phyloP scores from a whole-genome alignment of 2,329 filamentous ascomycete species.

The Atkinsonella texensis region DNA sequence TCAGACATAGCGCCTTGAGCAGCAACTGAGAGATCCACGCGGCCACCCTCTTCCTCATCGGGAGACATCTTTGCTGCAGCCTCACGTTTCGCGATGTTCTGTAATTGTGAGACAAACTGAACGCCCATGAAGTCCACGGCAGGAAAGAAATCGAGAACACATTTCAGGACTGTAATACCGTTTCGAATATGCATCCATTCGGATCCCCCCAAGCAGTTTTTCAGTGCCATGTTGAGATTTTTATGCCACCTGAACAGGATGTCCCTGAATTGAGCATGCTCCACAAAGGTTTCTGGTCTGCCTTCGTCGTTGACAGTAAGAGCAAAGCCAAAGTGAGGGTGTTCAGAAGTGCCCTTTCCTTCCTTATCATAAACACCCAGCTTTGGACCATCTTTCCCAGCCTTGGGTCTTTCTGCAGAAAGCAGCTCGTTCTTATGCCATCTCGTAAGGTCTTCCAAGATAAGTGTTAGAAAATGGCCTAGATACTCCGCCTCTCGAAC shows the following conservation, averaged over 20 bases:
- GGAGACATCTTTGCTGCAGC: conserved; percentile 33
- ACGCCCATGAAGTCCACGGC: conserved; percentile 79
- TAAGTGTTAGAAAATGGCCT: conserved; percentile 77
- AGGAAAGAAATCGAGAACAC: conserved; percentile 71
- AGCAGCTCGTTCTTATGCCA: conserved; percentile 69
- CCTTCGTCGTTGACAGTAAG: conserved; percentile 54
- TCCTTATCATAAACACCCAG: conserved; percentile 75
- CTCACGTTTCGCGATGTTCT: conserved; percentile 53
- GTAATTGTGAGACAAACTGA: conserved; percentile 50
- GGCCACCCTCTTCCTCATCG: conserved; percentile 42
- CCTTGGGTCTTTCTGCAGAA: conserved; percentile 28
- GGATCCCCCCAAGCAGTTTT: conserved; percentile 64
- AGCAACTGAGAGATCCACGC: conserved; percentile 64
- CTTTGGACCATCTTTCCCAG: conserved; percentile 35
- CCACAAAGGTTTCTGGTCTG: conserved; percentile 58
- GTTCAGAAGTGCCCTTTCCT: conserved; percentile 40
- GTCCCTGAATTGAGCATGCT: conserved; percentile 77
- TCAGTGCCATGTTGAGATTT: conserved; percentile 66
- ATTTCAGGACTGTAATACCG: conserved; percentile 79
- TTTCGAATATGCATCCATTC: conserved; percentile 99
- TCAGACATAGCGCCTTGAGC: conserved; percentile 61
- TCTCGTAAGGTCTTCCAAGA: conserved; percentile 63
- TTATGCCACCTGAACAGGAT: conserved; percentile 86
- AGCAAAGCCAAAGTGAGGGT: conserved; percentile 64
- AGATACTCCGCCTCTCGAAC: conserved; percentile 85